phyloP scores from a whole-genome alignment of 352 stramenopile species.

The Globisporangium yorkense region DNA sequence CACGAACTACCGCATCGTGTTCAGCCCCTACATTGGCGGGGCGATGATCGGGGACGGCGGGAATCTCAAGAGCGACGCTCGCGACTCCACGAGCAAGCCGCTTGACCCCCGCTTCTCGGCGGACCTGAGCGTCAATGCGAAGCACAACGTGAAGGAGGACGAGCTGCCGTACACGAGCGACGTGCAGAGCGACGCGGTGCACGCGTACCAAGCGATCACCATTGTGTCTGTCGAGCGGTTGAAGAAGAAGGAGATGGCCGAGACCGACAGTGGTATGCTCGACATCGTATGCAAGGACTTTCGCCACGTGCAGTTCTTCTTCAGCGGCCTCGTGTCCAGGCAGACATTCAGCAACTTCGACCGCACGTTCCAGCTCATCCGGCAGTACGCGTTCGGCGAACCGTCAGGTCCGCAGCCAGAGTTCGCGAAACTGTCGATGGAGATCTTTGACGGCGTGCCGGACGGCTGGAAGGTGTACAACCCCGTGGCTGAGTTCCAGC shows the following conservation, averaged over 20 bases:
- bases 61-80: not conserved
- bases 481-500: conserved; percentile 56
- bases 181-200: conserved; percentile 26
- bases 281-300: conserved; percentile 81
- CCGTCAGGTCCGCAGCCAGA: conserved; percentile 35
- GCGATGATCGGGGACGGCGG: not conserved
- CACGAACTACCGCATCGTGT: conserved; percentile 79
- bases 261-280: conserved; percentile 65
- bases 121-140: conserved; percentile 19
- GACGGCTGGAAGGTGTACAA: conserved; percentile 74
- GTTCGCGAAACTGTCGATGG: conserved; percentile 61
- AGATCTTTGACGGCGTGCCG: conserved; percentile 37
- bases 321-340: conserved; percentile 64
- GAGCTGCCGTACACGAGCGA: conserved; percentile 41
- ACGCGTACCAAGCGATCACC: conserved; percentile 66
- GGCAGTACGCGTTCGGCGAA: conserved; percentile 56
- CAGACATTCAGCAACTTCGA: conserved; percentile 81
- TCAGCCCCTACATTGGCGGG: conserved; percentile 34
- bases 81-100: not conserved
- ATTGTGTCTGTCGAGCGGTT: conserved; percentile 64
- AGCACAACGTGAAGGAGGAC: conserved; percentile 29
- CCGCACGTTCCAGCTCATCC: conserved; percentile 48
- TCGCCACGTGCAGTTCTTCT: conserved; percentile 68
- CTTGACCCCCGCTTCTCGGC: conserved; percentile 10
- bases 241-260: conserved; percentile 70